These are phyloP conservation scores for Exophiala calicioides DNA, from an alignment of 2,329 filamentous ascomycete genomes.

Conservation along the genomic window DNA sequence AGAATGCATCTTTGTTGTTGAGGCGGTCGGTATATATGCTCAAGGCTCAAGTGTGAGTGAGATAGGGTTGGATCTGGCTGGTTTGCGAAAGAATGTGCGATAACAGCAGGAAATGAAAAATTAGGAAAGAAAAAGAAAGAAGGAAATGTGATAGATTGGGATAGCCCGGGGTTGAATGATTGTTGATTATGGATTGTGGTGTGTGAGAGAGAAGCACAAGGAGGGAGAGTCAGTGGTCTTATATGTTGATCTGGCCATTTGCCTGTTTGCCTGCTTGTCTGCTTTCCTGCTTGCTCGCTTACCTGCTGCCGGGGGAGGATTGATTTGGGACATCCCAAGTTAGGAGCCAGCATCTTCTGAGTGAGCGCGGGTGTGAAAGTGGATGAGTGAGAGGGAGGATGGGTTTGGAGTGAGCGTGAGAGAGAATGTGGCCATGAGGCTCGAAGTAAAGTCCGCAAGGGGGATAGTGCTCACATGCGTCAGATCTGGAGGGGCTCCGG, in stretches of 20 bases:
- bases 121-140: slow-evolving; percentile 12
- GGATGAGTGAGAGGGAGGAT: too few species aligned
- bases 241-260: slow-evolving; percentile 14
- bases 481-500: too few species aligned
- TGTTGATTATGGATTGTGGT: too few species aligned
- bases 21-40: background rate
- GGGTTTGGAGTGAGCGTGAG: too few species aligned
- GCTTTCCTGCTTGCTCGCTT: slow-evolving; percentile 1
- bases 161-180: slow-evolving; percentile 18
- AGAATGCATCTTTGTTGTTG: slow-evolving; percentile 25
- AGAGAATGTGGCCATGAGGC: too few species aligned
- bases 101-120: slow-evolving; percentile 24
- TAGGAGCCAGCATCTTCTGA: too few species aligned
- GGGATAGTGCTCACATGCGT: too few species aligned
- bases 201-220: slow-evolving; percentile 14
- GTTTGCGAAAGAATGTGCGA: slow-evolving; percentile 26
- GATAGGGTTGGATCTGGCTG: slow-evolving; percentile 5
- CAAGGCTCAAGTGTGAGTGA: background rate
- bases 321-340: too few species aligned
- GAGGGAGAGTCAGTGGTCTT: background rate
- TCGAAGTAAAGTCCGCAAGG: too few species aligned
- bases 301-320: too few species aligned
- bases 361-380: too few species aligned
- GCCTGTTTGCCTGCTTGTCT: background rate
- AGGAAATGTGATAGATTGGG: slow-evolving; percentile 17